Evolutionary conservation across 805 yeast species (phyloP), one percentile per base, ranked within the genome.

Genomic region (Candida parachauliodes): DNA sequence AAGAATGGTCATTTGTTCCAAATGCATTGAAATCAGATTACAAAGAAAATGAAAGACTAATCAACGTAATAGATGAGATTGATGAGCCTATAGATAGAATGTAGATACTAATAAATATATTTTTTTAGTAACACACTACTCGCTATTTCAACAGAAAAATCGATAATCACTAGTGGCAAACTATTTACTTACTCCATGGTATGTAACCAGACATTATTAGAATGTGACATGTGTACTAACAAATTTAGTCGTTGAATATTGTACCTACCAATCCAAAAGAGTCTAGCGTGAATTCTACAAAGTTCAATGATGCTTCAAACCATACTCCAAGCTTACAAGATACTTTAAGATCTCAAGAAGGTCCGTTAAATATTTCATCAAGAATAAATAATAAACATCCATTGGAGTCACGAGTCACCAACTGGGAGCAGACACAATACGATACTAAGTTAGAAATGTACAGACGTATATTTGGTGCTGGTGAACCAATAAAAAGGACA

Each of bases 401-500:
- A 9, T 68, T 93, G 43, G 95, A 93, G 54, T 50, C 74, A 4
- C 77, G 96, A 49, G 60, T 93, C 26, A 60, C 66, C 39, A 74
- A 79, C 51, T 93, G 97, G 97, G 94, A 88, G 17, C 65, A 70
- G 30, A 82, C 83, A 9, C 88, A 88, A 53, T 74, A 74, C 23
- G 78, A 78, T 21, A 67, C 81, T 47, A 79, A 79, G 51, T 52
- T 89, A 67, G 93, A 88, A 56, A 78, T 78, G 42, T 81, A 85
- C 60, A 77, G 95, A 56, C 76, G 94, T 48, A 64, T 85, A 12
- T 88, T 84, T 59, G 98, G 98, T 11, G 79, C 91, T 33, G 96
- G 93, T 8, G 98, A 86, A 53, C 97, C 98, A 7, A 83, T 91
- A 59, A 82, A 82, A 55, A 75, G 97, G 54, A 79, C 81, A 22